Percentiles rank a stretch among this genome's conserved stretches.
These are phyloP conservation scores for Solanum appendiculatum DNA, from an alignment of 257 asterid species.

Conservation along the genomic window DNA sequence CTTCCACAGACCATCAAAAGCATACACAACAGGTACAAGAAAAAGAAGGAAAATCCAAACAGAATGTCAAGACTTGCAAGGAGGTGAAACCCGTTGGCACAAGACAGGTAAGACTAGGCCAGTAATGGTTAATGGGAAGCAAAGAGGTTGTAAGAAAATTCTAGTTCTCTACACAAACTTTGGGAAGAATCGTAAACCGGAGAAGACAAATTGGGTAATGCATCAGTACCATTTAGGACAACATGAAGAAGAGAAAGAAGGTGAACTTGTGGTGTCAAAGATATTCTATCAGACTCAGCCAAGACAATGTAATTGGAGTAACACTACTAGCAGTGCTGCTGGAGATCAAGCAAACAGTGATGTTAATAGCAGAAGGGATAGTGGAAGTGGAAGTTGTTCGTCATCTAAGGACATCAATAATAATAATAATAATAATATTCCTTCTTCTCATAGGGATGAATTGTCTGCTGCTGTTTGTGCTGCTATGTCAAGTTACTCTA, in stretches of 20 bases:
- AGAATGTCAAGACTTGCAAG: constrained; percentile 67
- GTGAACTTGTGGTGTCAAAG: constrained; percentile 90
- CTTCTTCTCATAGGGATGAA: constrained; percentile 33
- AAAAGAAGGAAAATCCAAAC: constrained; percentile 90
- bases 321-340: background rate
- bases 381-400: constrained; percentile 39
- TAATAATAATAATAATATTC: background rate
- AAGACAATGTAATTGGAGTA: constrained; percentile 73
- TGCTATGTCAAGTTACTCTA: constrained; percentile 34
- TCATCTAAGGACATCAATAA: constrained; percentile 39
- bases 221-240: constrained; percentile 93
- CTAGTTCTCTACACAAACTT: constrained; percentile 86
- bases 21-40: constrained; percentile 97
- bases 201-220: constrained; percentile 98
- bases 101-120: constrained; percentile 98
- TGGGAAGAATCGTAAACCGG: constrained; percentile 95
- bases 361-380: constrained; percentile 28
- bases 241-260: constrained; percentile 87
- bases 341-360: constrained; percentile 15
- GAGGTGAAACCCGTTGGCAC: constrained; percentile 99
- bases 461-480: constrained; percentile 34
- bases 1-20: constrained; percentile 97
- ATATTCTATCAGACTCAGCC: constrained; percentile 95
- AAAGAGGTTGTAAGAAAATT: constrained; percentile 94
- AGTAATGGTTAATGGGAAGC: constrained; percentile 80